phyloP scores from a whole-genome alignment of 371 early-diverging fungal genomes.

The Rhizopus stolonifer region DNA sequence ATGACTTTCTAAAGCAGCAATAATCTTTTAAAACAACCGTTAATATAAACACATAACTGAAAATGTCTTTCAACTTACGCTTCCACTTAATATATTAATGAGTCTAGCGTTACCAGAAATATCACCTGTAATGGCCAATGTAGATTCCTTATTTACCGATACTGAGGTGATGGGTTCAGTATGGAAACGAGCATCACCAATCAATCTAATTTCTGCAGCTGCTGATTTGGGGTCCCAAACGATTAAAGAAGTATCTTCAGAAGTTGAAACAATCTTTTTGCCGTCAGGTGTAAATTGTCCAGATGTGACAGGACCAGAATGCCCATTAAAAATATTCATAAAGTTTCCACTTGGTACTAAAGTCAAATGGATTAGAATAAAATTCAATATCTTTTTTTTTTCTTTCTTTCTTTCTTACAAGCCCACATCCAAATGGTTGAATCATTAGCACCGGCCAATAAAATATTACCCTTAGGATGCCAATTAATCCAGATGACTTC shows the following conservation, averaged over 20 bases:
- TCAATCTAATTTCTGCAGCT: conserved; percentile 56
- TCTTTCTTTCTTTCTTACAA: too few relatives aligned
- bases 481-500: conserved; percentile 87
- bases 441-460: conserved; percentile 87
- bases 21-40: conserved; percentile 42
- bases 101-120: conserved; percentile 77
- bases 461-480: conserved; percentile 93
- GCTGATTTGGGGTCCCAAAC: conserved; percentile 95
- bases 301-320: conserved; percentile 80
- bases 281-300: conserved; percentile 92
- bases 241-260: conserved; percentile 82
- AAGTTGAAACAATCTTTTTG: conserved; percentile 75
- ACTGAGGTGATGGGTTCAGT: conserved; percentile 77
- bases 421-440: conserved; percentile 96
- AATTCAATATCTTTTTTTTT: too few relatives aligned
- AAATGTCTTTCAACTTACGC: conserved; percentile 40
- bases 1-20: conserved; percentile 78
- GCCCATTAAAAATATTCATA: conserved; percentile 94
- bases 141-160: conserved; percentile 73
- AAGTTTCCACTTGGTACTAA: conserved; percentile 80
- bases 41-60: too few relatives aligned
- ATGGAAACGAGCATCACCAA: conserved; percentile 83
- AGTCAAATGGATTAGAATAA: not conserved
- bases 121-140: conserved; percentile 80
- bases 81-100: conserved; percentile 70